phyloP scores from a whole-genome alignment of 2,329 filamentous ascomycete species.

The Saccharata proteae region DNA sequence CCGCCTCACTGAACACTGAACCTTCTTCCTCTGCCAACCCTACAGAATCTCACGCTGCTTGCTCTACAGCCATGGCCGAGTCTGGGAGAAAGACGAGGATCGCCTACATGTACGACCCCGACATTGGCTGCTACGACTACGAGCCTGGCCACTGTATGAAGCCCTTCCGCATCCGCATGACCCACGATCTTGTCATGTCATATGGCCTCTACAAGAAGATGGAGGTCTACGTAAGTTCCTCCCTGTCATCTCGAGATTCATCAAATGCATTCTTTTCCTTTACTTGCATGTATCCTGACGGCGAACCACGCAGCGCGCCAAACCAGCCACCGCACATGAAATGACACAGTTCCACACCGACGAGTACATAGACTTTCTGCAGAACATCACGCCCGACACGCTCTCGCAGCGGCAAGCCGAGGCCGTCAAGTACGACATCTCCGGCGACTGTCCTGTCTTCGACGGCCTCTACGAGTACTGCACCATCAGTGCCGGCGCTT shows the following conservation, averaged over 20 bases:
- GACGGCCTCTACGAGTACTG: conserved; percentile 94
- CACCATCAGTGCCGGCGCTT: conserved; percentile 82
- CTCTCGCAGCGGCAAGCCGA: conserved; percentile 72
- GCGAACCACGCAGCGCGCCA: conserved; percentile 22
- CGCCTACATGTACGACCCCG: conserved; percentile 55
- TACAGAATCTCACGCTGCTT: too few species aligned
- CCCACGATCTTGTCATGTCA: conserved; percentile 86
- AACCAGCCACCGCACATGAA: conserved; percentile 49
- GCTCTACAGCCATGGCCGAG: conserved; percentile 5
- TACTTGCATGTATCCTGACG: background rate
- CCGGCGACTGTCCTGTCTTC: conserved; percentile 86
- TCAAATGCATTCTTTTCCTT: conserved; percentile 35
- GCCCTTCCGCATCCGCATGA: conserved; percentile 89
- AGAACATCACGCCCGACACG: conserved; percentile 36
- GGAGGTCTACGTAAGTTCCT: conserved; percentile 81
- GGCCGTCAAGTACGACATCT: conserved; percentile 61
- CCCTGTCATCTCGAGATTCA: conserved; percentile 80
- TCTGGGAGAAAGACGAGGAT: conserved; percentile 4
- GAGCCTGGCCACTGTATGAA: conserved; percentile 98
- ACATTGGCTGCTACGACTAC: conserved; percentile 94
- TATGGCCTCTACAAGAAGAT: conserved; percentile 96
- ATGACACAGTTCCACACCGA: conserved; percentile 63
- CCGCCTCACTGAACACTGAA: too few species aligned
- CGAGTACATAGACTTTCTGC: conserved; percentile 53
- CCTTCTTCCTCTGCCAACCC: too few species aligned